Base-by-base conservation (phyloP, 2,329 filamentous ascomycete species). In the Monosporascus sp. region DNA sequence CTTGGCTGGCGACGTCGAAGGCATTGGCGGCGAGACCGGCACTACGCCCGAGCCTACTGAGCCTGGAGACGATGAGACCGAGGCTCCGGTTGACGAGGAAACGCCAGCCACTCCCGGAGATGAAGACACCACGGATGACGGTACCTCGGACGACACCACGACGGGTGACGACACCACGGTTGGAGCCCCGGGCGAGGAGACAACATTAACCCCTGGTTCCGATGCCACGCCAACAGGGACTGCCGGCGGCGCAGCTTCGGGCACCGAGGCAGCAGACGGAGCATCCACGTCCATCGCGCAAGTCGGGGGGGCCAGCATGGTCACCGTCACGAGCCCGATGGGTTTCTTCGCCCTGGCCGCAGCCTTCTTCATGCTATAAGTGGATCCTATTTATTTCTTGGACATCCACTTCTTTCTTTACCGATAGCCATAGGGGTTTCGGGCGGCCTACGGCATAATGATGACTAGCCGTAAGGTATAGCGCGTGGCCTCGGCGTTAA, bases 261-360 rank as follows among this genome's bases (percentile, higher is more conserved):
- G 53, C 35, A 53, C 48, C 47, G 35, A 31, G 9, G 43, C 49
- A 22, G 25, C 56, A 0, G 37, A 37, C n/a, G 24, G 51, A 11
- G 38, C 55, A 20, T 44, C 37, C 39, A 45, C 53, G 6, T 54
- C 56, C 17, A 54, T 52, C 49, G 45, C 52, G 5, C 55, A 56
- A 17, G 24, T 25, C 24, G 62, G 48, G n/a, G 59, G 52, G 14
- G 62, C 58, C 25, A 58, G 52, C 46, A 35, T 50, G 5, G 52
- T 78, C 56, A 60, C 69, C 48, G 69, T 71, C 7, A 72, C 77
- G 25, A 67, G 67, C 63, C 68, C 72, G 17, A 59, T 75, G 55
- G 68, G 68, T 43, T 68, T 82, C 47, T 57, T 77, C 48, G 72
- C 65, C 54, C 55, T 77, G 37, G 76, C 67, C 51, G 71, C 70